Evolutionary conservation across 192 early-diverging fungal species (phyloP), one percentile per base, ranked within the genome.

Genomic region (Pecoramyces ruminantium): DNA sequence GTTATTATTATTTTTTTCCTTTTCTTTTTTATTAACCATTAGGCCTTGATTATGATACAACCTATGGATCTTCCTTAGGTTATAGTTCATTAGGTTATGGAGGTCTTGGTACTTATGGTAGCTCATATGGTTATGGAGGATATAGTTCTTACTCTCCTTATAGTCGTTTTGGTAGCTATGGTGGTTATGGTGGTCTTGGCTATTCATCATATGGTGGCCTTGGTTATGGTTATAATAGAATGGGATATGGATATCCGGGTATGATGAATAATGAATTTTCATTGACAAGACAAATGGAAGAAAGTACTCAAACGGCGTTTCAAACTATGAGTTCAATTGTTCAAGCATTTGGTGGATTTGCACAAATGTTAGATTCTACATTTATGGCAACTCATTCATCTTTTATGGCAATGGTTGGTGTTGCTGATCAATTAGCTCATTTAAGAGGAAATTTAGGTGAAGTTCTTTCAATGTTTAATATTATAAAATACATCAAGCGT

Each of bases 361-460:
- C 96, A 14, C 95, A 95, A 79, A 98, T 99, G 97, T 92, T 99
- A 38, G 97, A 98, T 80, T 96, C 95, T 2, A 99, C 97, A 12
- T 98, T 96, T 84, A 93, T 96, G 88, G 96, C 97, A 27, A 99
- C 97, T 0, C 94, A 96, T 84, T 94, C 93, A 15, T 81, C 82
- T 18, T 88, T 89, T 38, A 88, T 97, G 94, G 95, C 96, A 21
- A 96, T 98, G 90, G 92, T 98, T 25, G 97, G 96, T 38, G 95
- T 99, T n/a, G 95, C 95, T 67, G 97, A 99, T 81, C 97, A 99
- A 85, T 94, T 99, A 81, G 94, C 96, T n/a, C 89, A 95, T 85
- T 84, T 99, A 28, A 89, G 94, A 30, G 89, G 85, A 38, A 96
- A 96, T 78, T 88, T 99, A 2, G 92, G 95, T 16, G 92, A 95